Evolutionary conservation across 2,329 filamentous ascomycete species (phyloP).

Genomic region (Monosporascus sp.): DNA sequence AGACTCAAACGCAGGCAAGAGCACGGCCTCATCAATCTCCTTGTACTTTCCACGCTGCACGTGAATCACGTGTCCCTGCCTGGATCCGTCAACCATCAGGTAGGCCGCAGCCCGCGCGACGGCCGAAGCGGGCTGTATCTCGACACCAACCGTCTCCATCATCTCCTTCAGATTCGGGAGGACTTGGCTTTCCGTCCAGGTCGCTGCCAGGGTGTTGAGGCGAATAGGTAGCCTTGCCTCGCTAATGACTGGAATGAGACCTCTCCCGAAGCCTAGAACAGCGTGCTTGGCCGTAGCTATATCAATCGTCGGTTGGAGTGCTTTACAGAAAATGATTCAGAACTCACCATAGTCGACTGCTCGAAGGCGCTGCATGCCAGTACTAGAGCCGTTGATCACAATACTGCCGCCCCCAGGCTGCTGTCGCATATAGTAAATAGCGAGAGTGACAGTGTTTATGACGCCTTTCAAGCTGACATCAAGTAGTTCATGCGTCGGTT

Average conservation of each 20-base stretch:
- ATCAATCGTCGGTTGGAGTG: neutral
- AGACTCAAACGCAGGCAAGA: conserved; percentile 28
- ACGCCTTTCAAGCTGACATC: conserved; percentile 46
- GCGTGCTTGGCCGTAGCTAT: conserved; percentile 49
- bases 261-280: conserved; percentile 47
- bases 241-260: conserved; percentile 34
- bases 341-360: conserved; percentile 44
- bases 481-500: conserved; percentile 37
- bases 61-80: conserved; percentile 50
- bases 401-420: conserved; percentile 45
- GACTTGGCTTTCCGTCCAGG: conserved; percentile 44
- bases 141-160: conserved; percentile 33
- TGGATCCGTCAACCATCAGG: conserved; percentile 42
- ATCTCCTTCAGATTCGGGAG: conserved; percentile 20
- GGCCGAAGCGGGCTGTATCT: conserved; percentile 37
- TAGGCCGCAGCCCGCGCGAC: conserved; percentile 45
- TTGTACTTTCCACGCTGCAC: conserved; percentile 41
- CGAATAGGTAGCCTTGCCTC: conserved; percentile 40
- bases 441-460: conserved; percentile 45
- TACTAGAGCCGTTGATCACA: conserved; percentile 47
- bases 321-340: neutral
- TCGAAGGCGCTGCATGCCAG: conserved; percentile 44
- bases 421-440: conserved; percentile 44
- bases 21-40: conserved; percentile 47
- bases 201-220: conserved; percentile 50